Evolutionary conservation across 2,329 filamentous ascomycete genomes (phyloP), one percentile per base, ranked within the genome.

Genomic region (Davidsoniella australis): DNA sequence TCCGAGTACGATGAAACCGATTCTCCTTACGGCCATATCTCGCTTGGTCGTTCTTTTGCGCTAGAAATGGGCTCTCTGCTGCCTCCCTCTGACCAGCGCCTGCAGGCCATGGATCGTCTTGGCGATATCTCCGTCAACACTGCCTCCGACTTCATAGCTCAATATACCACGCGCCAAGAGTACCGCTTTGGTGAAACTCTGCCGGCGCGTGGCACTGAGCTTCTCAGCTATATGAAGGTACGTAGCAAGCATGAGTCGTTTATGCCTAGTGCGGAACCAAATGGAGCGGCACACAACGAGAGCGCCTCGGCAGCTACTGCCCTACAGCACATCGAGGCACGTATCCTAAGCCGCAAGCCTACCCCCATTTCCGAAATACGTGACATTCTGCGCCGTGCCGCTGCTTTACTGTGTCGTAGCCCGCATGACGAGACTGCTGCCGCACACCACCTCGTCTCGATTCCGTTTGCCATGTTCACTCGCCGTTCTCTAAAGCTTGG

Each of bases 401-500:
- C 91, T 33, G 84, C 86, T 24, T 68, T 96, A 14, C 72, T 98
- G 5, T 96, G 88, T 62, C 78, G 83, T 49, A 82, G 78, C 55
- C 75, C 78, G 53, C 76, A 75, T 41, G 81, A 87, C 54, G 82
- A 88, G 59, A 81, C 81, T 50, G 76, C 82, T 1, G 80, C 95
- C 50, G 78, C 86, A 10, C 84, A 89, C 59, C 82, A 93, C 59
- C 72, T 99, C 14, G 89, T 99, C 54, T 81, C 78, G 56, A 91
- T 98, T 53, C 93, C 91, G 0, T 98, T 98, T 63, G 76, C 78
- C 39, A 76, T 94, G 43, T 96, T 98, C 62, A 93, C 83, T 4
- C 94, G 94, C 62, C 84, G 94, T 59, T 91, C 88, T 2, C 91
- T 98, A 61, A 94, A 94, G 61, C 76, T 96, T 46, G 93, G 91